Evolutionary conservation across 2,329 filamentous ascomycete genomes (phyloP).

Genomic region (Ascosphaera aggregata): DNA sequence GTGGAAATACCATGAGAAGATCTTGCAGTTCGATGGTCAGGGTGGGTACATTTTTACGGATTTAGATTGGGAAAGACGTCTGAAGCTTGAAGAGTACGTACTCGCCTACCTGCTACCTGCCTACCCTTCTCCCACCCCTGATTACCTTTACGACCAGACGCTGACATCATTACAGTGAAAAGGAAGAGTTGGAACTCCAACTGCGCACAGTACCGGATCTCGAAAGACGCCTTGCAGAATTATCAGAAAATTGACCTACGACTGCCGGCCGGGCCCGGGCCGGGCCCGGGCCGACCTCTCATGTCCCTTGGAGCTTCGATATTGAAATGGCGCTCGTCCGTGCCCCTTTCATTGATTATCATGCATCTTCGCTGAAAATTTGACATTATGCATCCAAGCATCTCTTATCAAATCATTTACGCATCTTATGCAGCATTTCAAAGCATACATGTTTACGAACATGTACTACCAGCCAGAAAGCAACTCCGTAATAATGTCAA

Average conservation of each 20-base stretch:
- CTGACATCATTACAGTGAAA: slow-evolving; percentile 33
- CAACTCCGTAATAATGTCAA: too few species aligned
- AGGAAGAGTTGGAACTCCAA: slow-evolving; percentile 73
- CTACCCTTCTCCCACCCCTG: background rate
- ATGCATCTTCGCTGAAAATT: too few species aligned
- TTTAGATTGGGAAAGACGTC: slow-evolving; percentile 64
- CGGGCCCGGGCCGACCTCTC: too few species aligned
- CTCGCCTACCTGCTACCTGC: slow-evolving; percentile 1
- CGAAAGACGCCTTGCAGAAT: slow-evolving; percentile 60
- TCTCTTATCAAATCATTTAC: too few species aligned
- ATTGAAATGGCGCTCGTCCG: too few species aligned
- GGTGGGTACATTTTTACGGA: slow-evolving; percentile 75
- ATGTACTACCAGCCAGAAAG: too few species aligned
- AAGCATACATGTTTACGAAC: too few species aligned
- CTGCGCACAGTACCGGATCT: slow-evolving; percentile 71
- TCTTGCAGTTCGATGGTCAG: slow-evolving; percentile 91
- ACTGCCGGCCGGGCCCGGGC: too few species aligned
- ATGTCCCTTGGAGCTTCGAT: too few species aligned
- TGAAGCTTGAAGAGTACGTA: slow-evolving; percentile 61
- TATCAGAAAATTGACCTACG: slow-evolving; percentile 31
- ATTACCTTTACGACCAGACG: background rate
- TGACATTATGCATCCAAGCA: too few species aligned
- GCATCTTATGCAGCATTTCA: too few species aligned
- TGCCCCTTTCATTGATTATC: too few species aligned
- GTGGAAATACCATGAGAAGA: slow-evolving; percentile 91